Percentiles rank a stretch among this genome's conserved stretches.
Evolutionary conservation across 2,329 filamentous ascomycete genomes (phyloP).

Genomic region (Botrytis cinerea): DNA sequence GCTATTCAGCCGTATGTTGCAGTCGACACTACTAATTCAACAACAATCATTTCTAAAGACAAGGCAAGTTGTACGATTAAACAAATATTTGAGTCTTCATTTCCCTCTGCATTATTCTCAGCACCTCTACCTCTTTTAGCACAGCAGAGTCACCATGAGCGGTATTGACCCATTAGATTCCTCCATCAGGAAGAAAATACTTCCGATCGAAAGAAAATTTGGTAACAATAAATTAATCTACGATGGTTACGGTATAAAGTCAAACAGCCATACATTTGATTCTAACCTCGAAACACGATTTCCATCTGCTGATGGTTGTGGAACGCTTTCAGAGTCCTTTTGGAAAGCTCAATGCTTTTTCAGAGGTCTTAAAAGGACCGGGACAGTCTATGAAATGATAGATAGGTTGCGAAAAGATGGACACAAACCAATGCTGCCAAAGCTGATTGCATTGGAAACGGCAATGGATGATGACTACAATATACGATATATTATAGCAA

Average conservation of each 20-base stretch:
- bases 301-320: neutral
- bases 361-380: neutral
- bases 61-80: no score
- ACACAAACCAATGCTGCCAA: neutral
- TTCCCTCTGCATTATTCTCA: no score
- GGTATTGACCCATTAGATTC: neutral
- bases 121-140: no score
- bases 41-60: no score
- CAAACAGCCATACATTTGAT: neutral
- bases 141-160: neutral
- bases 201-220: neutral
- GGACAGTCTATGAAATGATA: neutral
- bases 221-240: neutral
- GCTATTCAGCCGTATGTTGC: no score
- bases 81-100: no score
- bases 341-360: conserved; percentile 4
- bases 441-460: neutral
- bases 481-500: neutral
- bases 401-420: neutral
- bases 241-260: neutral
- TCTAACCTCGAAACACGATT: neutral
- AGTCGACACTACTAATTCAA: no score
- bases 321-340: neutral
- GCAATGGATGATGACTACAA: neutral
- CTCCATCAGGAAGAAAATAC: neutral